These are phyloP conservation scores for Hypsizygus marmoreus DNA, from an alignment of 768 basidiomycete genomes.

Conservation along the genomic window DNA sequence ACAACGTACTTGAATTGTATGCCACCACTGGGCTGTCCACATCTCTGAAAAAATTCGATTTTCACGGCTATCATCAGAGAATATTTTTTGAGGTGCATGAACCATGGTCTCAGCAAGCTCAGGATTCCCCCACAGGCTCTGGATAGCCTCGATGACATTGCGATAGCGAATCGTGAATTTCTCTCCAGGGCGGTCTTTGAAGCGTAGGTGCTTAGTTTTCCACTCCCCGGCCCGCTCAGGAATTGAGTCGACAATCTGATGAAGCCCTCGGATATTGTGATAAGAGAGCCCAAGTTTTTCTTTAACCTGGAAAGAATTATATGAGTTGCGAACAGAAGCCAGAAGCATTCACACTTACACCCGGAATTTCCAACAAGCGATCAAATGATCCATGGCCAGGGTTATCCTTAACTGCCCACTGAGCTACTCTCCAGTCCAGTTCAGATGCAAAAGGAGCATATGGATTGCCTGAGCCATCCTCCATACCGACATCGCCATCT, in stretches of 20 bases:
- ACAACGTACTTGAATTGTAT: slow-evolving; percentile 45
- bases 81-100: slow-evolving; percentile 40
- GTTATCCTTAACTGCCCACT: slow-evolving; percentile 39
- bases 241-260: slow-evolving; percentile 30
- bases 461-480: neutral
- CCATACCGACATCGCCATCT: neutral
- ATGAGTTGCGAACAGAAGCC: neutral
- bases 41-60: slow-evolving; percentile 39
- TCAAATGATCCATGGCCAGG: slow-evolving; percentile 36
- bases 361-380: slow-evolving; percentile 39
- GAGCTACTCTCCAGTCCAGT: slow-evolving; percentile 38
- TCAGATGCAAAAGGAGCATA: neutral
- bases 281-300: slow-evolving; percentile 28
- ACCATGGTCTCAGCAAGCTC: slow-evolving; percentile 31
- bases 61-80: slow-evolving; percentile 23
- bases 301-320: slow-evolving; percentile 18
- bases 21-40: slow-evolving; percentile 56
- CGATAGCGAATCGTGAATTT: slow-evolving; percentile 31
- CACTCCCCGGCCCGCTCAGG: slow-evolving; percentile 15
- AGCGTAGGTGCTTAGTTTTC: slow-evolving; percentile 19
- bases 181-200: slow-evolving; percentile 27
- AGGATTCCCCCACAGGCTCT: slow-evolving; percentile 33
- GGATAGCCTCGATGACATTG: slow-evolving; percentile 37
- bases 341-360: slow-evolving; percentile 30
- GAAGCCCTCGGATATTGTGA: slow-evolving; percentile 25